Percentiles rank a stretch among this genome's conserved stretches.
These are phyloP conservation scores for Backusella tarrabulga DNA, from an alignment of 192 early-diverging fungal species.

Conservation along the genomic window DNA sequence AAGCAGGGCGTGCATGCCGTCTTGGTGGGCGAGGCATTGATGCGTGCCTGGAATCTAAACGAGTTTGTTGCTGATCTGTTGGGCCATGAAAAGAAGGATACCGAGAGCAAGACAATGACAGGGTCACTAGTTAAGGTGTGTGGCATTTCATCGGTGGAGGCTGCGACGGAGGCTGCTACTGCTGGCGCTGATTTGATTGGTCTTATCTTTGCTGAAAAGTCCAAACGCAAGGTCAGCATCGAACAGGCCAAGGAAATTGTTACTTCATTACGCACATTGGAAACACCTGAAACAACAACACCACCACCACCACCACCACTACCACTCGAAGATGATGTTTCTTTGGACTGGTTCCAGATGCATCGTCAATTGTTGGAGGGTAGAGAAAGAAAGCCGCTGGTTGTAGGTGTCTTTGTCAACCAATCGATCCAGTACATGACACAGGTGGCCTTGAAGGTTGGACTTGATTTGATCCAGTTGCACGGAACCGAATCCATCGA, in stretches of 20 bases:
- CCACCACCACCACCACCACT: too few species aligned
- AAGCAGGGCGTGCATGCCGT: constrained; percentile 77
- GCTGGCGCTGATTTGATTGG: constrained; percentile 92
- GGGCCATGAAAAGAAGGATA: constrained; percentile 26
- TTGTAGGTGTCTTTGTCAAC: constrained; percentile 94
- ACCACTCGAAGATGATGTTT: not conserved
- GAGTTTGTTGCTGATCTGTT: constrained; percentile 75
- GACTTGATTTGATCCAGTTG: constrained; percentile 93
- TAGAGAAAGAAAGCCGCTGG: constrained; percentile 60
- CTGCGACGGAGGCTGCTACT: constrained; percentile 70
- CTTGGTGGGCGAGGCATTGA: constrained; percentile 93
- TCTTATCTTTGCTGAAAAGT: constrained; percentile 85
- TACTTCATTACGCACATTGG: constrained; percentile 51
- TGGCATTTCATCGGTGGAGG: constrained; percentile 80
- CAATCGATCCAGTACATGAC: constrained; percentile 77
- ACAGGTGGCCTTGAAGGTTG: constrained; percentile 53
- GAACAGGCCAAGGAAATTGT: constrained; percentile 72
- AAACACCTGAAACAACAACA: not conserved
- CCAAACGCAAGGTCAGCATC: constrained; percentile 71
- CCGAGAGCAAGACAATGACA: not conserved
- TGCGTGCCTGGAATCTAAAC: constrained; percentile 74
- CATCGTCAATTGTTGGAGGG: constrained; percentile 38
- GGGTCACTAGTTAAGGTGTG: constrained; percentile 85
- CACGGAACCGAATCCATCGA: constrained; percentile 78
- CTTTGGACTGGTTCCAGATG: constrained; percentile 47